Conservation (phyloP, 1,284 basidiomycete species). For the Ceratobasidium sp. region DNA sequence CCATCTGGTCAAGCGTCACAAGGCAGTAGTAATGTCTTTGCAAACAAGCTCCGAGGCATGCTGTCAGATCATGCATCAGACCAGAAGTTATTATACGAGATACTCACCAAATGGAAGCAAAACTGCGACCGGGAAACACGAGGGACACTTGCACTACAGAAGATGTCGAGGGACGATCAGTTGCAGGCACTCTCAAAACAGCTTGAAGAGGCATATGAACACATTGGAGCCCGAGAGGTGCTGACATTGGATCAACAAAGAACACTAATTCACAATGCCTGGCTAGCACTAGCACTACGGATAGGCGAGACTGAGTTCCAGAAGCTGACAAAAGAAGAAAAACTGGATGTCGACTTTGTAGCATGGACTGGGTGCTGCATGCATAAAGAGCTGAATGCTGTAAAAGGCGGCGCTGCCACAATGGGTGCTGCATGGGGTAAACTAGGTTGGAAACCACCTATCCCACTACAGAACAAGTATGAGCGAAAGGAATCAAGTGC, state of each 20-base stretch:
- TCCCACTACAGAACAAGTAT: slow-evolving; percentile 53
- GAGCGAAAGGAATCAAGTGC: background rate
- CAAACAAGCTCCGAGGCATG: background rate
- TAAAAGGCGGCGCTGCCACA: slow-evolving; percentile 54
- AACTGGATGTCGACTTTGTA: slow-evolving; percentile 1
- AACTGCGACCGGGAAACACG: slow-evolving; percentile 3
- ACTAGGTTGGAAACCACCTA: slow-evolving; percentile 47
- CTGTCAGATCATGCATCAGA: slow-evolving; percentile 36
- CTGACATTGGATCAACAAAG: background rate
- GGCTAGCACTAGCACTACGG: background rate
- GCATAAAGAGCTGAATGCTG: slow-evolving; percentile 59
- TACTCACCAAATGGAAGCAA: background rate
- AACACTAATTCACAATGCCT: background rate
- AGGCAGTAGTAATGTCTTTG: background rate
- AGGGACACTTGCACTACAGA: background rate
- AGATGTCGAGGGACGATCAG: background rate
- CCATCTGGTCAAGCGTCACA: slow-evolving; percentile 3
- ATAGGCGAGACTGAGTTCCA: background rate
- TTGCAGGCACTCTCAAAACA: background rate
- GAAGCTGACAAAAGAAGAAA: background rate
- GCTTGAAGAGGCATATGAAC: background rate
- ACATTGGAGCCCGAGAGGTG: background rate
- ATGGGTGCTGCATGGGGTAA: slow-evolving; percentile 52
- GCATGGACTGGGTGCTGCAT: slow-evolving; percentile 57
- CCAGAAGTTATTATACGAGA: background rate